Evolutionary conservation across 257 asterid species (phyloP).

Genomic region (Solanum infundibuliforme): DNA sequence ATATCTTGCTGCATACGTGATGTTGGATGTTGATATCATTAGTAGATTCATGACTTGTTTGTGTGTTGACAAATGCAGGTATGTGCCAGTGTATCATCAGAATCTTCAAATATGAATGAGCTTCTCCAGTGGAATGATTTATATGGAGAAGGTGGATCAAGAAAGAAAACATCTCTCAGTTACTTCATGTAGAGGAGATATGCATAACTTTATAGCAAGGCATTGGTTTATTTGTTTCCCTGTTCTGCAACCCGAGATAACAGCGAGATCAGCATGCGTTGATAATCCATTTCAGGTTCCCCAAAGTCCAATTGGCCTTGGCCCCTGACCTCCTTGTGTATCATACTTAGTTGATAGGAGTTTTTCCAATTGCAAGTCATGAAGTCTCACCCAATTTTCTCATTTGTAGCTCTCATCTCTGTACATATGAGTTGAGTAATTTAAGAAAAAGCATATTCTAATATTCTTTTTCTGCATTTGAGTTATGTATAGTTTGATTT

Average conservation of each 20-base stretch:
- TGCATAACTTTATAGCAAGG: neutral
- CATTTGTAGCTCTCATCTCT: slow-evolving; percentile 7
- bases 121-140: slow-evolving; percentile 70
- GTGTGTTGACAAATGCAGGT: slow-evolving; percentile 30
- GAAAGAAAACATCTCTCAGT: slow-evolving; percentile 58
- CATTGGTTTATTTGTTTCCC: neutral
- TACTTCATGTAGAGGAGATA: slow-evolving; percentile 43
- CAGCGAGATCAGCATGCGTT: slow-evolving; percentile 6
- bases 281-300: slow-evolving; percentile 25
- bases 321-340: slow-evolving; percentile 4
- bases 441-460: neutral
- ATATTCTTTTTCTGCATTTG: neutral
- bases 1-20: neutral
- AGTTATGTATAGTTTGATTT: neutral
- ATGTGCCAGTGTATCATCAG: slow-evolving; percentile 64
- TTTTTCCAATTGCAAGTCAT: neutral
- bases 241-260: neutral
- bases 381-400: neutral
- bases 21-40: neutral
- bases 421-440: slow-evolving; percentile 10
- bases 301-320: slow-evolving; percentile 7
- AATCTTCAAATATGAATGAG: slow-evolving; percentile 63
- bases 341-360: slow-evolving; percentile 14
- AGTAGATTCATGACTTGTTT: neutral
- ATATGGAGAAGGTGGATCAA: slow-evolving; percentile 82